phyloP scores from a whole-genome alignment of 495 filamentous ascomycete genomes.

The Trichoderma orchidacearum region DNA sequence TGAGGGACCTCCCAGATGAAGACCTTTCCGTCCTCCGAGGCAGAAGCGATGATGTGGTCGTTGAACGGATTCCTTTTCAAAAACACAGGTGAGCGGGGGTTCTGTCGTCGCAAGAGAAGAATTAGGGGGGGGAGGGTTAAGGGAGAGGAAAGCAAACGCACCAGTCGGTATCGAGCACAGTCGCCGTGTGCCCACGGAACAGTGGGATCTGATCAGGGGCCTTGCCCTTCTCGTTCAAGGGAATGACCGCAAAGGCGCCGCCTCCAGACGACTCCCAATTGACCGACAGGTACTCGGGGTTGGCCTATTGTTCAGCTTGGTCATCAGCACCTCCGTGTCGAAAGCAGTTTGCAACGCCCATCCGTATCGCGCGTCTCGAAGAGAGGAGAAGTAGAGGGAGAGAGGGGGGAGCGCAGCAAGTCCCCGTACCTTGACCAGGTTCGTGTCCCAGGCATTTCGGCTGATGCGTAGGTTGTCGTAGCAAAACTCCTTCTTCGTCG shows the following conservation, averaged over 20 bases:
- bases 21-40: constrained; percentile 92
- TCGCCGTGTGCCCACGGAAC: constrained; percentile 89
- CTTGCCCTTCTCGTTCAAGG: constrained; percentile 74
- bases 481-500: constrained; percentile 81
- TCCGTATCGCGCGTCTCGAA: background rate
- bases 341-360: constrained; percentile 11
- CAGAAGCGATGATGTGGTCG: constrained; percentile 82
- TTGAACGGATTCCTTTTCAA: constrained; percentile 77
- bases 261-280: constrained; percentile 98
- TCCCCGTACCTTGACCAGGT: constrained; percentile 72
- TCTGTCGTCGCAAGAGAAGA: background rate
- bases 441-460: constrained; percentile 97
- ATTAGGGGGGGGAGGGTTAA: background rate
- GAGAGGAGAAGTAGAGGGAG: too few relatives aligned
- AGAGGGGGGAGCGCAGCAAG: too few relatives aligned
- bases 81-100: background rate
- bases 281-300: constrained; percentile 89
- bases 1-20: constrained; percentile 94
- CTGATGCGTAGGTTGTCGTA: constrained; percentile 95
- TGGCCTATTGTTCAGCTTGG: constrained; percentile 47
- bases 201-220: constrained; percentile 86
- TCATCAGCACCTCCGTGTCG: background rate
- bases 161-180: constrained; percentile 97
- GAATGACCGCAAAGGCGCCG: constrained; percentile 94
- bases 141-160: constrained; percentile 24